Base-by-base conservation (phyloP, 1,139 yeast genomes). In the Lodderomyces orthopsilosis region DNA sequence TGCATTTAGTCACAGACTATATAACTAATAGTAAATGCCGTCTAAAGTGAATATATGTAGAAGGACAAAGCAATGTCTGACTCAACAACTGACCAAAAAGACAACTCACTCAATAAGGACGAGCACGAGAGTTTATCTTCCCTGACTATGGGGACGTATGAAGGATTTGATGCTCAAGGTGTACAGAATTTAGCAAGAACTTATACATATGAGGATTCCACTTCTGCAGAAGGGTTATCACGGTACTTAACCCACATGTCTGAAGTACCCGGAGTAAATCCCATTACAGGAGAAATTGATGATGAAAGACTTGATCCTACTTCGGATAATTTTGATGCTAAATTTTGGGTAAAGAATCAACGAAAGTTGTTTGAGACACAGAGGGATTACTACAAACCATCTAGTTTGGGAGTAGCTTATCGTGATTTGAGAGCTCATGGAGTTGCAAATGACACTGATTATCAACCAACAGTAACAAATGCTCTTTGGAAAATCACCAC, bases 361-460 rank as follows among this genome's bases (percentile, higher is more conserved):
- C 75, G 78, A 48, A 75, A 76, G 44, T 60, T 43, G 30, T 41
- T 23, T 23, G 42, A 41, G 14, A 35, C 37, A 2, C 35, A 44
- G 24, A 23, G 41, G 4, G 41, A 44, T 2, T 74, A 80, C 55
- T 85, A 79, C 61, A 81, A 81, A 53, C 81, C 81, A 12, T 72
- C 81, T 32, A 70, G 77, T 14, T 65, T 86, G 46, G 95, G 95
- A 9, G 70, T 89, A 32, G 75, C 85, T 3, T 89, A 83, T 71
- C 75, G 77, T 47, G 66, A 85, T 53, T 65, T 89, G 51, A 65
- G 85, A 44, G 94, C 91, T 1, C 77, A 73, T 51, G 96, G 96
- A 46, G 75, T 75, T 46, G 90, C 93, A 9, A 71, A 85, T 4
- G 94, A 85, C 56, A 77, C 90, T 2, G 93, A 86, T 55, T 89